Base-by-base conservation (phyloP, 257 asterid genomes). In the Hygrophila difformis region DNA sequence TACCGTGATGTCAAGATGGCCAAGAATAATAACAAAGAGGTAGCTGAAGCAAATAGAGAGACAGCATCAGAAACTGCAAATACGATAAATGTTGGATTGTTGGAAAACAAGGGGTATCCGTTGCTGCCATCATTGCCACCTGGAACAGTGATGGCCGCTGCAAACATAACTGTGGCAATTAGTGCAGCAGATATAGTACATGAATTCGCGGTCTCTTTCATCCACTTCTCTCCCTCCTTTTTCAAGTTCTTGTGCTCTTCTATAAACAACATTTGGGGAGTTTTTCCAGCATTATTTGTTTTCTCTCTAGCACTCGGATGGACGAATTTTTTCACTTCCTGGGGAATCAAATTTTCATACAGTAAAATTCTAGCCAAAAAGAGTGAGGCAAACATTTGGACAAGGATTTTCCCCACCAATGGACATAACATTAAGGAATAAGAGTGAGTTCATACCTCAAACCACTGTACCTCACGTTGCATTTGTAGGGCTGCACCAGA, bases 401-500 rank as follows among this genome's bases (percentile, higher is more conserved):
- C n/a, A n/a, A 1, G 4, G 8, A 26, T 26, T 8, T 26, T 26
- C 31, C 31, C 31, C 8, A 3, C 31, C 4, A 3, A 26, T 3
- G 8, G 8, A 26, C 8, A 8, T 26, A 3, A 1, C 31, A 26
- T 3, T 26, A 8, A 3, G 31, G 31, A 3, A 26, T 9, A 13
- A 28, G 5, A 12, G 37, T 47, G 1, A 5, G 8, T 12, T 5
- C 22, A 3, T 26, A 50, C 59, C 39, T 44, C 44, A 36, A 23
- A 66, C 72, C 67, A 55, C 16, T 39, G 47, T 12, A 53, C 9
- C 19, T 65, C 66, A 1, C 50, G 48, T 9, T 65, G 71, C 71
- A 65, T 53, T 31, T 59, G 58, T 16, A 65, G 28, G 17, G 61
- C 53, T 0, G 67, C 46, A 17, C 63, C 56, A 1, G 46, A 34